Percentiles rank a stretch among this genome's conserved stretches.
phyloP scores from a whole-genome alignment of 164 flowering plant genomes.

The Litsea cubeba region DNA sequence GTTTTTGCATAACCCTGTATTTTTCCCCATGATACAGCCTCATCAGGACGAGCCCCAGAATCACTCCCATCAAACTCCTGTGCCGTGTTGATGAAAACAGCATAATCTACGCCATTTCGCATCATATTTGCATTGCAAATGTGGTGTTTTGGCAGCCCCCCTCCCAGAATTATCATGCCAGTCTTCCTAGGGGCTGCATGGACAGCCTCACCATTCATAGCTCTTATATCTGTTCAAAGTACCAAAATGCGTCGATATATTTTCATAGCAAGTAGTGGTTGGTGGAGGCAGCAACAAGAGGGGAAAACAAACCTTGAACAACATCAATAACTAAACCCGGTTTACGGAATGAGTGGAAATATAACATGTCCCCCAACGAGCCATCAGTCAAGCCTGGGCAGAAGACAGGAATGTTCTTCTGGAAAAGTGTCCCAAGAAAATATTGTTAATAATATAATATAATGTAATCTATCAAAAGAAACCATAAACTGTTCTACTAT shows the following conservation, averaged over 20 bases:
- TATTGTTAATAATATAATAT: not conserved
- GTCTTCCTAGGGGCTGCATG: constrained; percentile 83
- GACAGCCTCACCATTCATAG: constrained; percentile 88
- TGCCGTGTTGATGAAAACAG: constrained; percentile 87
- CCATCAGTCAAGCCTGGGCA: constrained; percentile 97
- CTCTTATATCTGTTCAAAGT: constrained; percentile 67
- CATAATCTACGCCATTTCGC: constrained; percentile 96
- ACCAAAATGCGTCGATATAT: not conserved
- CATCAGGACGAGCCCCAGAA: constrained; percentile 97
- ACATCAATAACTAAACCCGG: constrained; percentile 80
- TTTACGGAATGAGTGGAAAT: constrained; percentile 77
- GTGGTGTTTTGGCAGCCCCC: constrained; percentile 94
- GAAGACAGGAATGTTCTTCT: constrained; percentile 83
- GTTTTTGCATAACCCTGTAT: constrained; percentile 82
- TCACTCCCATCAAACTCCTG: constrained; percentile 99
- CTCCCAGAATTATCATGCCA: constrained; percentile 88
- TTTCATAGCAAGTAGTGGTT: not conserved
- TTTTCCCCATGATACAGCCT: constrained; percentile 97
- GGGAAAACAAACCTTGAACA: constrained; percentile 58
- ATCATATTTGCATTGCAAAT: constrained; percentile 98
- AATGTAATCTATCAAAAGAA: not conserved
- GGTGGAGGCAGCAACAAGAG: not conserved
- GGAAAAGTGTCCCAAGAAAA: not conserved
- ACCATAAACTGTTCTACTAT: constrained; percentile 37
- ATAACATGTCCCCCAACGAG: constrained; percentile 91